Percentiles rank a stretch among this genome's conserved stretches.
These are phyloP conservation scores for Xylaria sp. DNA, from an alignment of 2,329 filamentous ascomycete genomes.

Conservation along the genomic window DNA sequence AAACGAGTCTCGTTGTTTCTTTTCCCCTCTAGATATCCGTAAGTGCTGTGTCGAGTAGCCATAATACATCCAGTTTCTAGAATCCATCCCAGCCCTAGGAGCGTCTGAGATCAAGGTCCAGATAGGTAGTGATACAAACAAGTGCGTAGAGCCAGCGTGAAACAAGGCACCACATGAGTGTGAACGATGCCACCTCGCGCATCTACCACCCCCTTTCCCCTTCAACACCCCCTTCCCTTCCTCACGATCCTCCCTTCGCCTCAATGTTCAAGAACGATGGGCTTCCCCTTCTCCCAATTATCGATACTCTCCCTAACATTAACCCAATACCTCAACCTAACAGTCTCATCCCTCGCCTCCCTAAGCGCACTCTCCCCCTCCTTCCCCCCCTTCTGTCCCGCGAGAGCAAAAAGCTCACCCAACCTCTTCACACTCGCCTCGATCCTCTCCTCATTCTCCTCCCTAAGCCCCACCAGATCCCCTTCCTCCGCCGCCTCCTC, in stretches of 20 bases:
- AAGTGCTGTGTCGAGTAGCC: too few relatives aligned
- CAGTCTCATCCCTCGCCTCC: conserved; percentile 75
- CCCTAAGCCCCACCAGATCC: conserved; percentile 68
- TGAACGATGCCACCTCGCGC: too few relatives aligned
- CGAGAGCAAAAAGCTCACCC: conserved; percentile 68
- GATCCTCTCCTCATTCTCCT: conserved; percentile 76
- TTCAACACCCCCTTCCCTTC: too few relatives aligned
- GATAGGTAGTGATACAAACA: too few relatives aligned
- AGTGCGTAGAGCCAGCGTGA: too few relatives aligned
- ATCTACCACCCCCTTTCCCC: neutral
- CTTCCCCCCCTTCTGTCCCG: too few relatives aligned
- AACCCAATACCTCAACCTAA: conserved; percentile 88
- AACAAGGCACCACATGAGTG: too few relatives aligned
- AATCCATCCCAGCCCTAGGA: too few relatives aligned
- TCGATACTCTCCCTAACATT: conserved; percentile 84
- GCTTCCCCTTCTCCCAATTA: conserved; percentile 84
- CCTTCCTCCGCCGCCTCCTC: conserved; percentile 76
- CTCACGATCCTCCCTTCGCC: neutral
- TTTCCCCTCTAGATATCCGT: too few relatives aligned
- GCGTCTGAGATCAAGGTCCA: too few relatives aligned
- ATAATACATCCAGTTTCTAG: too few relatives aligned
- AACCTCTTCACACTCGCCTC: conserved; percentile 69
- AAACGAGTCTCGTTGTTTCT: too few relatives aligned
- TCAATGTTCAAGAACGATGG: conserved; percentile 64
- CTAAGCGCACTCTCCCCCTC: conserved; percentile 68